These are phyloP conservation scores for Scutellaria minor DNA, from an alignment of 257 asterid genomes.

Conservation along the genomic window DNA sequence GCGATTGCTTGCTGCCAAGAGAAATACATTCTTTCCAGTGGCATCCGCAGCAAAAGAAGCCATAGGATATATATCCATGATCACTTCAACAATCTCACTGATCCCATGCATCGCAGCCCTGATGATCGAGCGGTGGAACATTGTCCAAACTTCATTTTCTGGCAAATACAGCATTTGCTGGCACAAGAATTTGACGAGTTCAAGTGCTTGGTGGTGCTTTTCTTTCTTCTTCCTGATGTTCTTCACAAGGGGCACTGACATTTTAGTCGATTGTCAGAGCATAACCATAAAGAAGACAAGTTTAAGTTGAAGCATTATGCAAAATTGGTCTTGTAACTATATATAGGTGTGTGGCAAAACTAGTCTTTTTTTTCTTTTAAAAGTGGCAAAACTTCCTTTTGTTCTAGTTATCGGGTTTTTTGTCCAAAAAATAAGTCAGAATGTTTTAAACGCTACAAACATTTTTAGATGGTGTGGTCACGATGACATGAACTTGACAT, in stretches of 20 bases:
- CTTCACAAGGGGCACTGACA: constrained; percentile 16
- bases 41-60: not conserved
- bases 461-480: too few relatives aligned
- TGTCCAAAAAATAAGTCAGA: too few relatives aligned
- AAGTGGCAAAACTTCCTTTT: too few relatives aligned
- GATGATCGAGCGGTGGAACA: not conserved
- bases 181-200: constrained; percentile 5
- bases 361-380: too few relatives aligned
- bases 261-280: not conserved
- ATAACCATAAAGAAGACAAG: too few relatives aligned
- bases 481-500: too few relatives aligned
- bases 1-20: constrained; percentile 21
- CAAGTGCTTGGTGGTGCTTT: not conserved
- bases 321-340: too few relatives aligned
- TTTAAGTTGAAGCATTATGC: too few relatives aligned
- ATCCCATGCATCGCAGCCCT: not conserved
- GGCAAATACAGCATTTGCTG: not conserved
- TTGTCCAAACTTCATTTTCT: not conserved
- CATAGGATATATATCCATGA: constrained; percentile 6
- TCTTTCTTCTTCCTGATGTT: not conserved
- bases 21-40: constrained; percentile 3
- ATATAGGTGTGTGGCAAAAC: too few relatives aligned
- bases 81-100: constrained; percentile 32
- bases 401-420: too few relatives aligned
- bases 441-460: too few relatives aligned